Base-by-base conservation (phyloP, 1,139 yeast species). In the Scheffersomyces segobiensis region DNA sequence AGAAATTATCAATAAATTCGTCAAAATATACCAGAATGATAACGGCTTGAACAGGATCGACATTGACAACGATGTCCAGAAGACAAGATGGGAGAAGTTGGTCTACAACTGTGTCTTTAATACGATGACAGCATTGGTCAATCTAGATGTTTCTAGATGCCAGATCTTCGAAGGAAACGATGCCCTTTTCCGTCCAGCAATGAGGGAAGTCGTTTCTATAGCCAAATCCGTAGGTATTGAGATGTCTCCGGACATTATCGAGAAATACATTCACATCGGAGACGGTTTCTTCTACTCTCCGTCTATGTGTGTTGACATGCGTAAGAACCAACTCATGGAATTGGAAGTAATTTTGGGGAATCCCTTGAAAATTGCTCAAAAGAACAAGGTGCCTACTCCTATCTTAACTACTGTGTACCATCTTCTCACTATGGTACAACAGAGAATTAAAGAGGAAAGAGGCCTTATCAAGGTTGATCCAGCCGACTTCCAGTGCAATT, bases 281-380 rank as follows among this genome's bases (percentile, higher is more conserved):
- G 89, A 86, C 64, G 91, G 90, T 3, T 73, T 80, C 46, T 87
- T 85, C 75, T 88, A 87, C 68, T 74, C 82, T 49, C 95, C 93
- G 1, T 87, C 93, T n/a, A 89, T 88, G 93, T 79, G 84, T 60
- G 86, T 89, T 12, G 96, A 89, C 69, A 77, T 82, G 46, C 81
- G 88, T 58, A 88, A 88, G 72, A 85, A 86, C 32, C 89, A 88
- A 66, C 86, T 87, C 60, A 80, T 88, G 68, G 96, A 91, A 71
- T 73, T 87, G 53, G 93, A 88, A 67, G 86, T 85, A 24, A 87
- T 91, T 61, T 74, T 89, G 56, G 93, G 95, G 1, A 89, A 87
- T 67, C 92, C 95, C 0, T 72, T 91, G 62, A 78, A 79, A 51
- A 76, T 86, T 55, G 95, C 93, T 1, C 70, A 76, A 53, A 77